Conservation (phyloP, 192 early-diverging fungal genomes). For the Linderina pennispora region DNA sequence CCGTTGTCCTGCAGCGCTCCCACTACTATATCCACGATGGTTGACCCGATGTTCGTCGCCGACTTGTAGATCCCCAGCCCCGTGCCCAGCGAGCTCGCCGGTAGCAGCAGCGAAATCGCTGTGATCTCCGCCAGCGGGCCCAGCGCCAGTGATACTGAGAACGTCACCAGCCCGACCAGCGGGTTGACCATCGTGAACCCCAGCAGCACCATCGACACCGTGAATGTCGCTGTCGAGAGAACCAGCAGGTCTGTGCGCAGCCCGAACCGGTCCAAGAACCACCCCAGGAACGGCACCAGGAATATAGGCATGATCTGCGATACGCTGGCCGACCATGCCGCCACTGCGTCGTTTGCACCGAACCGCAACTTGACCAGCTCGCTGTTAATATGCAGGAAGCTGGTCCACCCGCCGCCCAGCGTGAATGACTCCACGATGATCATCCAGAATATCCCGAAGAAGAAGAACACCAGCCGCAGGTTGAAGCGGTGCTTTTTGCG, state of each 20-base stretch:
- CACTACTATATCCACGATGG: conserved; percentile 54
- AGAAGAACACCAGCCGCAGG: conserved; percentile 47
- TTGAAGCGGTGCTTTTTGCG: conserved; percentile 54
- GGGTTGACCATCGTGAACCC: conserved; percentile 54
- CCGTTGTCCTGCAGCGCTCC: conserved; percentile 54
- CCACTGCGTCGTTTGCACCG: conserved; percentile 50
- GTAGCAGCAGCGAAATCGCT: conserved; percentile 54
- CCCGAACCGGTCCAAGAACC: conserved; percentile 62
- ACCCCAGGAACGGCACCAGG: conserved; percentile 64
- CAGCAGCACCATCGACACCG: conserved; percentile 38
- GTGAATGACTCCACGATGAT: conserved; percentile 53
- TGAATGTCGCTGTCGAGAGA: conserved; percentile 25
- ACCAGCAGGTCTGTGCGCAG: conserved; percentile 49
- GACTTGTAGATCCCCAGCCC: conserved; percentile 59
- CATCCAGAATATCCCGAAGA: conserved; percentile 60
- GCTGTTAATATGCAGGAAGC: conserved; percentile 63
- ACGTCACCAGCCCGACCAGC: conserved; percentile 51
- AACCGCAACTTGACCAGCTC: conserved; percentile 72
- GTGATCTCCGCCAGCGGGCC: conserved; percentile 57
- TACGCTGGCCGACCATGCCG: conserved; percentile 61
- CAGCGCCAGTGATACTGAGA: conserved; percentile 52
- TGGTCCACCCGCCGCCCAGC: conserved; percentile 58
- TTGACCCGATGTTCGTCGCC: conserved; percentile 55
- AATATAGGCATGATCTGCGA: conserved; percentile 64
- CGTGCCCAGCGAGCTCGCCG: conserved; percentile 53